Base-by-base conservation (phyloP, 2,329 filamentous ascomycete genomes). In the Paraconiothyrium brasiliense region DNA sequence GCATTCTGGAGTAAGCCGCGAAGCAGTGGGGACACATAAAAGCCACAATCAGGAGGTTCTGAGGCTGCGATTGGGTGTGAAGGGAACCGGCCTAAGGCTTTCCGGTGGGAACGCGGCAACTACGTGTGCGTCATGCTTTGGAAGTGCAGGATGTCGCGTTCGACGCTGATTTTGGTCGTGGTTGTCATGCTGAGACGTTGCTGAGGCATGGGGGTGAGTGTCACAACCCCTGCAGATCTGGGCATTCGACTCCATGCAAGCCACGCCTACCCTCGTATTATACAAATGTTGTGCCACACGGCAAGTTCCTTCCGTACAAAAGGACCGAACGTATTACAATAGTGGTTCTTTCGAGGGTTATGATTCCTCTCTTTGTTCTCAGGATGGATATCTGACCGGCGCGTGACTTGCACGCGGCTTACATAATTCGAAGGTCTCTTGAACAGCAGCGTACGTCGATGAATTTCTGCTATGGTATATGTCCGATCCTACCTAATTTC, bases 121-220 rank as follows among this genome's bases (percentile, higher is more conserved):
- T 27, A 14, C 24, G 44, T 35, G 30, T 20, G 41, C 1, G 43
- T 47, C 30, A 47, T 39, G 54, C 43, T 8, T 27, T 44, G 46
- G 41, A 37, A 34, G 52, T 44, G 37, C 37, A 47, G 47, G 32
- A 56, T 50, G 51, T 56, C 46, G 27, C 35, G 34, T 46, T 55
- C 16, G 39, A n/a, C 41, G 30, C 14, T 11, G 16, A 9, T 10
- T 51, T 51, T 51, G 27, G 4, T 41, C 27, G 43, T 44, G 54
- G 55, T 20, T 16, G 54, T 48, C 44, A 52, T 58, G 55, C 60
- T 61, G 60, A 61, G 59, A 62, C 60, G 44, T 39, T 50, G 35
- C 55, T 62, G 60, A 62, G 56, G 60, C 55, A 47, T 47, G 51
- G n/a, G 16, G 39, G 30, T 35, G 55, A 20, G n/a, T n/a, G 30